These are phyloP conservation scores for Coemansia aciculifera DNA, from an alignment of 192 early-diverging fungal species.

Conservation along the genomic window DNA sequence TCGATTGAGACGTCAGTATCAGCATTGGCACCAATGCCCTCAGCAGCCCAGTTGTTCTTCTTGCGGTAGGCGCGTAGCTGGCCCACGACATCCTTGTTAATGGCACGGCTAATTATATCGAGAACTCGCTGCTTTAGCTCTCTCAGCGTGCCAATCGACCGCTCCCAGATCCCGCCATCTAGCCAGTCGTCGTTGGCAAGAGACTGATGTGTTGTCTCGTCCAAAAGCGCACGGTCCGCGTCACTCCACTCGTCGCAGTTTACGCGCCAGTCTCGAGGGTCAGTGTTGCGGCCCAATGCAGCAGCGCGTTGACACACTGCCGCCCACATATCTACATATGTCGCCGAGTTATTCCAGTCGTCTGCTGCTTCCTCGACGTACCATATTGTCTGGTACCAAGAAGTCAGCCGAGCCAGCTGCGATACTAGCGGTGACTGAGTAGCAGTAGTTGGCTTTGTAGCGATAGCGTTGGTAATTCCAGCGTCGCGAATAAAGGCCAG, in stretches of 20 bases:
- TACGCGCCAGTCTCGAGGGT: conserved; percentile 51
- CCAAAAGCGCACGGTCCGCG: conserved; percentile 26
- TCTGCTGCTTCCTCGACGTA: conserved; percentile 46
- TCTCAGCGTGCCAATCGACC: conserved; percentile 27
- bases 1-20: conserved; percentile 22
- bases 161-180: conserved; percentile 51
- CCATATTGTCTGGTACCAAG: conserved; percentile 53
- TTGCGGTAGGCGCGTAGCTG: conserved; percentile 52
- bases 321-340: conserved; percentile 47
- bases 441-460: neutral
- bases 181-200: conserved; percentile 29
- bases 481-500: conserved; percentile 50
- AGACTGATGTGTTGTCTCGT: neutral
- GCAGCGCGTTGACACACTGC: conserved; percentile 34
- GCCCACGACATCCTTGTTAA: conserved; percentile 34
- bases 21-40: neutral
- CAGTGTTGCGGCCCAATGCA: conserved; percentile 13
- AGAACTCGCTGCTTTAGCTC: conserved; percentile 36
- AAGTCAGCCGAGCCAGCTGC: conserved; percentile 36
- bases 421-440: conserved; percentile 20
- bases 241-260: conserved; percentile 34
- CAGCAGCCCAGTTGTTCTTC: conserved; percentile 25
- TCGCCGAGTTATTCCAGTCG: conserved; percentile 48
- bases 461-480: neutral
- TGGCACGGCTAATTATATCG: conserved; percentile 33